Conservation (phyloP, 2,329 filamentous ascomycete species). For the Corniculantispora saksenae region DNA sequence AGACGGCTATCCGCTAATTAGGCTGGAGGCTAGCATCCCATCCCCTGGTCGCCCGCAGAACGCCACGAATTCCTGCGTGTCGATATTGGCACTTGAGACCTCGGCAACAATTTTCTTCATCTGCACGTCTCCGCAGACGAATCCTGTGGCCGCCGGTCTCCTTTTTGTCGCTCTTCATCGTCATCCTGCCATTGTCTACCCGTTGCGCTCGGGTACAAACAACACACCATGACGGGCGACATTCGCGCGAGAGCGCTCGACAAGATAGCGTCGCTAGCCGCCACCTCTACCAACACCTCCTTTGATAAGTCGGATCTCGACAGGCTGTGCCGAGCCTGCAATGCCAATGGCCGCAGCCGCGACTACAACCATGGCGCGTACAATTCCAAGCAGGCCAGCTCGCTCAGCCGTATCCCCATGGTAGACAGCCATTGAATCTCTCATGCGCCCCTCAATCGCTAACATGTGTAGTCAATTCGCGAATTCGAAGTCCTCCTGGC, state of each 20-base stretch:
- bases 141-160: neutral
- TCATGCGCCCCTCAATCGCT: neutral
- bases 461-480: slow-evolving; percentile 66
- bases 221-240: slow-evolving; percentile 49
- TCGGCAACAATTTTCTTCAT: slow-evolving; percentile 15
- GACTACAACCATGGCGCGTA: slow-evolving; percentile 50
- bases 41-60: slow-evolving; percentile 5
- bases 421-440: slow-evolving; percentile 39
- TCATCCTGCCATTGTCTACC: neutral
- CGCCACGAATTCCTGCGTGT: slow-evolving; percentile 10
- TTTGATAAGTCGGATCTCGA: slow-evolving; percentile 66
- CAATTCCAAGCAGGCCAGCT: slow-evolving; percentile 37
- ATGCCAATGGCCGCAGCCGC: slow-evolving; percentile 45
- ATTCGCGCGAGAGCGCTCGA: slow-evolving; percentile 64
- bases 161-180: slow-evolving; percentile 1
- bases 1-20: slow-evolving; percentile 4
- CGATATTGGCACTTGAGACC: slow-evolving; percentile 15
- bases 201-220: neutral
- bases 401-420: slow-evolving; percentile 60
- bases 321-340: slow-evolving; percentile 59
- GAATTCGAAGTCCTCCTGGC: slow-evolving; percentile 92
- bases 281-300: slow-evolving; percentile 51
- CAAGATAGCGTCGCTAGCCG: slow-evolving; percentile 65
- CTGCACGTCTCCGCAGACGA: slow-evolving; percentile 7
- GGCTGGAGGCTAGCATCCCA: slow-evolving; percentile 6